Conservation (phyloP, 2,329 filamentous ascomycete genomes). For the Fusarium secorum region DNA sequence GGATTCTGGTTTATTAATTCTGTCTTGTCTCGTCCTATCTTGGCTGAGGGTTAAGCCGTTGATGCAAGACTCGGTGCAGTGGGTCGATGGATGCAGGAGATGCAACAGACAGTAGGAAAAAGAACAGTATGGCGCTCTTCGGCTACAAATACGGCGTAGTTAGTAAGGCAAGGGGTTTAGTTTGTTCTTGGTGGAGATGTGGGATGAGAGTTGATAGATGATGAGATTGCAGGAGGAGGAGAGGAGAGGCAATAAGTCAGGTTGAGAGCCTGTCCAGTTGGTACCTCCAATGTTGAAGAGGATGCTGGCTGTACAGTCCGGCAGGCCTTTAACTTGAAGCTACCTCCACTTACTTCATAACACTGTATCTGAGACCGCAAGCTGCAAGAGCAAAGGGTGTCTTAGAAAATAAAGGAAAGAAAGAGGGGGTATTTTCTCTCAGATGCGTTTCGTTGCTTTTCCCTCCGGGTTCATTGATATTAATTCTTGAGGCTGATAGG, state of each 20-base stretch:
- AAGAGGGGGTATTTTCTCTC: neutral
- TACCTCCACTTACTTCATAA: neutral
- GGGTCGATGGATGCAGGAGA: conserved; percentile 37
- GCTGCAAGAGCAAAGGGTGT: neutral
- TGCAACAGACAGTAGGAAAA: conserved; percentile 27
- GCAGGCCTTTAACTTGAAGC: neutral
- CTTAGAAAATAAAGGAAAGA: neutral
- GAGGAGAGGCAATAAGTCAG: neutral
- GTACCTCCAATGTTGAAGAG: neutral
- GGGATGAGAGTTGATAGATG: conserved; percentile 26
- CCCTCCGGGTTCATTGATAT: neutral
- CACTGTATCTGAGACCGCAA: neutral
- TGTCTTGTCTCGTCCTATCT: conserved; percentile 12
- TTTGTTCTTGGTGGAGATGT: neutral
- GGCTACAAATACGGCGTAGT: conserved; percentile 21
- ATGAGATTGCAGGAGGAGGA: conserved; percentile 11
- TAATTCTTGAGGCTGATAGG: conserved; percentile 18
- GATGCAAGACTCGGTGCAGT: conserved; percentile 30
- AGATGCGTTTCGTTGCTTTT: neutral
- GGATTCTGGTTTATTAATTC: neutral
- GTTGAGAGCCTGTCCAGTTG: neutral
- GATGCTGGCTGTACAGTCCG: neutral
- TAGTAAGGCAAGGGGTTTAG: conserved; percentile 19
- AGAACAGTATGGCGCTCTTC: conserved; percentile 16
- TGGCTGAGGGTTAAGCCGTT: conserved; percentile 11